Evolutionary conservation across 805 yeast species (phyloP).

Genomic region (Cyberlindnera subsufficiens): DNA sequence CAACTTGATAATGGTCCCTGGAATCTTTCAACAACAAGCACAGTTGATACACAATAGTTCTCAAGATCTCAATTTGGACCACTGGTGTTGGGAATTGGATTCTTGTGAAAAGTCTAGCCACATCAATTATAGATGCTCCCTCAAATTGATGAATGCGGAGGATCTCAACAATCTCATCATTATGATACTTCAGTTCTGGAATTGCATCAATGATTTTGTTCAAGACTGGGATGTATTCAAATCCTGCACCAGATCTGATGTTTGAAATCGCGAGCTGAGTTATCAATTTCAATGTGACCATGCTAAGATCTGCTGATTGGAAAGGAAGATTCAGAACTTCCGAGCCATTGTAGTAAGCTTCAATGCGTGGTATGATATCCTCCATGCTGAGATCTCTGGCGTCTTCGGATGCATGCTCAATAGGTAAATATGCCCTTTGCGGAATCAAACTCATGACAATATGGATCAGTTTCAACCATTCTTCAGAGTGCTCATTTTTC

Average conservation of each 20-base stretch:
- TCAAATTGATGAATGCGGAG: slow-evolving; percentile 14
- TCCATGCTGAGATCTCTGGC: slow-evolving; percentile 9
- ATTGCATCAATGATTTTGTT: slow-evolving; percentile 36
- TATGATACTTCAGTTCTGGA: slow-evolving; percentile 36
- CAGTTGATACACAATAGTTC: slow-evolving; percentile 14
- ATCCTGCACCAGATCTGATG: slow-evolving; percentile 14
- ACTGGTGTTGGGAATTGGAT: slow-evolving; percentile 23
- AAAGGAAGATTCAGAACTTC: slow-evolving; percentile 32
- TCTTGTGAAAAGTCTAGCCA: slow-evolving; percentile 26
- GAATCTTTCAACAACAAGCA: slow-evolving; percentile 11
- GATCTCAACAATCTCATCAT: slow-evolving; percentile 27
- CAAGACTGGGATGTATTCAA: slow-evolving; percentile 30
- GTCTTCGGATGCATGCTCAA: slow-evolving; percentile 33
- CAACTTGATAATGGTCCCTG: slow-evolving; percentile 56
- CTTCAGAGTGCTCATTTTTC: slow-evolving; percentile 11
- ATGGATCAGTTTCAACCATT: slow-evolving; percentile 36
- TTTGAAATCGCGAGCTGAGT: slow-evolving; percentile 23
- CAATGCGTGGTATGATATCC: slow-evolving; percentile 25
- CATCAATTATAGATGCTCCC: slow-evolving; percentile 20
- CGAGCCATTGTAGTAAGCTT: slow-evolving; percentile 27
- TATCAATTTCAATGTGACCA: slow-evolving; percentile 29
- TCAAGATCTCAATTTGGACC: slow-evolving; percentile 15
- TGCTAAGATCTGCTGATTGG: slow-evolving; percentile 37
- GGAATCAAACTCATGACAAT: slow-evolving; percentile 52
- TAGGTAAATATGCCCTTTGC: slow-evolving; percentile 53